Conservation (phyloP, 257 asterid genomes). For the Solanum gandarillasii region DNA sequence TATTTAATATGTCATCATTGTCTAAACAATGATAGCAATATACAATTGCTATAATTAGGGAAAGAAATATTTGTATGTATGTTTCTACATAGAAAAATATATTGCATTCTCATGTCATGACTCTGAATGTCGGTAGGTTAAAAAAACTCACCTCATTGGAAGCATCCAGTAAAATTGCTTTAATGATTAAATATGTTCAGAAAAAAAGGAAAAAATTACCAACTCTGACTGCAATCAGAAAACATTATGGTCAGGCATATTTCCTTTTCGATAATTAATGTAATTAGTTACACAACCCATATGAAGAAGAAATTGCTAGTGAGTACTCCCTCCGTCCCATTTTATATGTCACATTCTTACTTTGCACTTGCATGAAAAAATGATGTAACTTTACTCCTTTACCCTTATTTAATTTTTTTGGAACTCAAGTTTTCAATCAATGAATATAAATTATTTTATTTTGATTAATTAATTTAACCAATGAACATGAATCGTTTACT, state of each 20-base stretch:
- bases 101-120: neutral
- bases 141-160: neutral
- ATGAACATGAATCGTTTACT: too few species aligned
- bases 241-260: neutral
- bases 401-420: too few species aligned
- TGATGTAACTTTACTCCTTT: too few species aligned
- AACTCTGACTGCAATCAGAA: neutral
- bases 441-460: too few species aligned
- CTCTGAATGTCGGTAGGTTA: neutral
- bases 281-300: neutral
- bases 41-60: neutral
- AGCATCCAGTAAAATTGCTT: neutral
- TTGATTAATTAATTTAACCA: too few species aligned
- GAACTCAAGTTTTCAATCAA: too few species aligned
- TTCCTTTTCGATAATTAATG: neutral
- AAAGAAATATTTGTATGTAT: neutral
- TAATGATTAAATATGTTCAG: neutral
- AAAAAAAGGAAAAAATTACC: neutral
- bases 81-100: neutral
- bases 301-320: neutral
- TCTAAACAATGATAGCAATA: neutral
- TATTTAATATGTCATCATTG: neutral
- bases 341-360: too few species aligned
- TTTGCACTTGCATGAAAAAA: too few species aligned
- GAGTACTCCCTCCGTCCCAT: too few species aligned